A percentile compares a stretch with the other conserved stretches of the same genome.
These are phyloP conservation scores for Kluyveromyces siamensis DNA, from an alignment of 805 yeast genomes.

Conservation along the genomic window DNA sequence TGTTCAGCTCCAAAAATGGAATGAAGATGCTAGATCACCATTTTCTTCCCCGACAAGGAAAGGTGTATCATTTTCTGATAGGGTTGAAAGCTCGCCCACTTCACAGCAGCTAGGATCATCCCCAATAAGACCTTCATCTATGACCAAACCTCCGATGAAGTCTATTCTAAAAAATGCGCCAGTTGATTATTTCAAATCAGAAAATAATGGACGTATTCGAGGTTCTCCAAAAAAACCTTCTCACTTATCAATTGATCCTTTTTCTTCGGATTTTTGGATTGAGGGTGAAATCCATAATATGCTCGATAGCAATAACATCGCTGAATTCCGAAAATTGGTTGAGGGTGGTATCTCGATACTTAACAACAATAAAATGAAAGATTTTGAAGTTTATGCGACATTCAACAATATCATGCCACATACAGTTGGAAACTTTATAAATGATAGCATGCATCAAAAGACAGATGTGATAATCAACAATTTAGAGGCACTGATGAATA, in stretches of 20 bases:
- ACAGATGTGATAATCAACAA: conserved; percentile 11
- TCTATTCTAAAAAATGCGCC: conserved; percentile 17
- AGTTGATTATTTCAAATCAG: neutral
- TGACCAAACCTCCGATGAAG: conserved; percentile 15
- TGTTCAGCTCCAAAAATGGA: neutral
- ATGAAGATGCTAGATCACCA: neutral
- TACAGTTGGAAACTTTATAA: neutral
- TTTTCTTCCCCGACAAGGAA: conserved; percentile 17
- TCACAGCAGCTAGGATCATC: conserved; percentile 8
- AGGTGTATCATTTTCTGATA: conserved; percentile 25
- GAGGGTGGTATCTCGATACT: conserved; percentile 20
- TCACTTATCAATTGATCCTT: conserved; percentile 7
- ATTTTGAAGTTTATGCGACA: conserved; percentile 27
- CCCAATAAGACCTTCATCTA: conserved; percentile 14
- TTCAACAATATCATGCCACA: conserved; percentile 22
- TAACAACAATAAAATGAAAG: conserved; percentile 5
- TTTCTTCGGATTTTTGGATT: conserved; percentile 17
- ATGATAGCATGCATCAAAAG: conserved; percentile 12
- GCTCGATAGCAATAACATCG: conserved; percentile 10
- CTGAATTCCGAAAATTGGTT: conserved; percentile 16
- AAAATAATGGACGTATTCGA: neutral
- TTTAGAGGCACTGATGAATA: conserved; percentile 8
- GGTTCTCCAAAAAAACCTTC: conserved; percentile 1
- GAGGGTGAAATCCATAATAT: conserved; percentile 24
- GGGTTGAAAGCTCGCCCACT: conserved; percentile 20